A percentile compares a stretch with the other conserved stretches of the same genome.
These are phyloP conservation scores for Blechomonas ayalai DNA, from an alignment of 208 protist genomes.

Conservation along the genomic window DNA sequence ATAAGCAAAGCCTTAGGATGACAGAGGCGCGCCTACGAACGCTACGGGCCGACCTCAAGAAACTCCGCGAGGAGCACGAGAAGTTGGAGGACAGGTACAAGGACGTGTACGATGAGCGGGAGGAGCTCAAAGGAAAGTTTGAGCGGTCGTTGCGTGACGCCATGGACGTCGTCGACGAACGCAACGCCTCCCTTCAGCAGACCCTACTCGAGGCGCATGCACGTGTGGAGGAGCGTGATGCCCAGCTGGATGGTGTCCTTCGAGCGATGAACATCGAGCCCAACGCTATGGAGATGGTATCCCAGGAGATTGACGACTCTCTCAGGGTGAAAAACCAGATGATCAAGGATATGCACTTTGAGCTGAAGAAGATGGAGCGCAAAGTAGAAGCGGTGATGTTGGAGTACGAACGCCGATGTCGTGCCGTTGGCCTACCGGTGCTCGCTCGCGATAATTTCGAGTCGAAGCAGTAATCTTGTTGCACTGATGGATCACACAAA, in stretches of 20 bases:
- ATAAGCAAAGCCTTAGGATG: slow-evolving; percentile 90
- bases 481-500: no score
- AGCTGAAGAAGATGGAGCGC: slow-evolving; percentile 82
- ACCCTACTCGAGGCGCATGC: slow-evolving; percentile 63
- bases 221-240: slow-evolving; percentile 78
- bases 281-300: slow-evolving; percentile 69
- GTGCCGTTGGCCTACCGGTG: slow-evolving; percentile 32
- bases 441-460: slow-evolving; percentile 51
- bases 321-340: slow-evolving; percentile 91
- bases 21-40: slow-evolving; percentile 68
- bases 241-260: slow-evolving; percentile 88
- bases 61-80: slow-evolving; percentile 85
- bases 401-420: slow-evolving; percentile 78
- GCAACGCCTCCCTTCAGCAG: slow-evolving; percentile 79
- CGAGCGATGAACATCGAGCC: slow-evolving; percentile 91
- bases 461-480: no score
- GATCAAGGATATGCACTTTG: slow-evolving; percentile 95
- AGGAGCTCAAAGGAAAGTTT: slow-evolving; percentile 93
- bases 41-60: slow-evolving; percentile 76
- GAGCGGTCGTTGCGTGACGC: slow-evolving; percentile 85
- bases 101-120: slow-evolving; percentile 88
- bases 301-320: slow-evolving; percentile 86
- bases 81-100: slow-evolving; percentile 84
- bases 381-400: slow-evolving; percentile 43
- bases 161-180: slow-evolving; percentile 79